Evolutionary conservation across 108 stramenopile species (phyloP).

Genomic region (Pelagomonas calceolata): DNA sequence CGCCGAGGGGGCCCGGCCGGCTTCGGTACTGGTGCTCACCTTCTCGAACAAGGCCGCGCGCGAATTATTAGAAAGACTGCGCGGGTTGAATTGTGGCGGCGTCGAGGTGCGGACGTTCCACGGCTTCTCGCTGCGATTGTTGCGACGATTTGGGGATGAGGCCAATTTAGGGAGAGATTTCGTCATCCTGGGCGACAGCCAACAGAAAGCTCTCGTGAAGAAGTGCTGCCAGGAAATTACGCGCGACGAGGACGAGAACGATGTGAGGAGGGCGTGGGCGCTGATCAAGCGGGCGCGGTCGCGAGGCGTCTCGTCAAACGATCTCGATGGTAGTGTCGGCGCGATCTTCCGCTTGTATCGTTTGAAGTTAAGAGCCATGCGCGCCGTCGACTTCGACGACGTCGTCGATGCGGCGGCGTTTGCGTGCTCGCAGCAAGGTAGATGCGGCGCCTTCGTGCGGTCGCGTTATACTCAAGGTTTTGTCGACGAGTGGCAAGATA

Average conservation of each 20-base stretch:
- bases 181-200: background rate
- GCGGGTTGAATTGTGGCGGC: too few species aligned
- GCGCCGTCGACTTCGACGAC: background rate
- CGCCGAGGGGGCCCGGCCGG: background rate
- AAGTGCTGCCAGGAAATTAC: background rate
- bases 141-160: background rate
- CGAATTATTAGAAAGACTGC: slow-evolving; percentile 14
- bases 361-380: too few species aligned
- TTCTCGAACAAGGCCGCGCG: slow-evolving; percentile 18
- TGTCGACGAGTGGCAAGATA: slow-evolving; percentile 24
- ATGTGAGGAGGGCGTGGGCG: background rate
- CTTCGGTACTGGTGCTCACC: slow-evolving; percentile 14
- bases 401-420: background rate
- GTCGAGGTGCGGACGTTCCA: background rate
- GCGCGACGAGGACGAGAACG: too few species aligned
- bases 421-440: background rate
- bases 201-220: background rate
- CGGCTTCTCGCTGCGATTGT: background rate
- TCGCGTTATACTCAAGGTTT: background rate
- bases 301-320: too few species aligned
- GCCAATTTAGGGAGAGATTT: background rate
- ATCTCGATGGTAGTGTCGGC: too few species aligned
- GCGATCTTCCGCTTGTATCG: too few species aligned
- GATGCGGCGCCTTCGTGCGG: background rate
- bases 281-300: too few species aligned